Evolutionary conservation across 306 rosid species (phyloP).

Genomic region (Corylus heterophylla): DNA sequence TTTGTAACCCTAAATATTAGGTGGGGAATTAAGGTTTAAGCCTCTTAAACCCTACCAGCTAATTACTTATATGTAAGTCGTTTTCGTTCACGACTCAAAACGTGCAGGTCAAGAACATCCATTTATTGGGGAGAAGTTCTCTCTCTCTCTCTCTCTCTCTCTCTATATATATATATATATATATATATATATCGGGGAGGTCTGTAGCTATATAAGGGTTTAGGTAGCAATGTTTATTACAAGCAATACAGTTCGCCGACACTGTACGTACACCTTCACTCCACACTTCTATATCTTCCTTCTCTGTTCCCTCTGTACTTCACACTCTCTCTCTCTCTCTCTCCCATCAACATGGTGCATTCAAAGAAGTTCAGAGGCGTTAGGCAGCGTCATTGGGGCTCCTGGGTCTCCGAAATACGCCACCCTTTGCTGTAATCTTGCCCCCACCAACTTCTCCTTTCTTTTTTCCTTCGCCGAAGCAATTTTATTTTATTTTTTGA

Average conservation of each 20-base stretch:
- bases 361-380: slow-evolving; percentile 60
- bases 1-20: too few species aligned
- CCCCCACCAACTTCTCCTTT: background rate
- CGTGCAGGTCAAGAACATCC: too few species aligned
- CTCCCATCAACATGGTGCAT: slow-evolving; percentile 28
- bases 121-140: too few species aligned
- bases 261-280: background rate
- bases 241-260: slow-evolving; percentile 38
- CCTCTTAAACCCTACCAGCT: too few species aligned
- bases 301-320: slow-evolving; percentile 35
- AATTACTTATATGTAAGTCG: too few species aligned
- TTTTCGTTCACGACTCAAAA: too few species aligned
- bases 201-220: slow-evolving; percentile 3
- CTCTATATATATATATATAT: too few species aligned
- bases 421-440: slow-evolving; percentile 50
- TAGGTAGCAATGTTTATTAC: slow-evolving; percentile 43
- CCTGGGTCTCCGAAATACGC: slow-evolving; percentile 60
- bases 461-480: background rate
- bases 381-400: slow-evolving; percentile 60
- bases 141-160: too few species aligned
- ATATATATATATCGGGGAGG: slow-evolving; percentile 16
- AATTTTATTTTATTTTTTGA: background rate
- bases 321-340: background rate
- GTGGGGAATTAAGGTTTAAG: too few species aligned
- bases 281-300: slow-evolving; percentile 11